A percentile compares a stretch with the other conserved stretches of the same genome.
Conservation (phyloP, 495 filamentous ascomycete genomes). For the Aspergillus bertholletiae region DNA sequence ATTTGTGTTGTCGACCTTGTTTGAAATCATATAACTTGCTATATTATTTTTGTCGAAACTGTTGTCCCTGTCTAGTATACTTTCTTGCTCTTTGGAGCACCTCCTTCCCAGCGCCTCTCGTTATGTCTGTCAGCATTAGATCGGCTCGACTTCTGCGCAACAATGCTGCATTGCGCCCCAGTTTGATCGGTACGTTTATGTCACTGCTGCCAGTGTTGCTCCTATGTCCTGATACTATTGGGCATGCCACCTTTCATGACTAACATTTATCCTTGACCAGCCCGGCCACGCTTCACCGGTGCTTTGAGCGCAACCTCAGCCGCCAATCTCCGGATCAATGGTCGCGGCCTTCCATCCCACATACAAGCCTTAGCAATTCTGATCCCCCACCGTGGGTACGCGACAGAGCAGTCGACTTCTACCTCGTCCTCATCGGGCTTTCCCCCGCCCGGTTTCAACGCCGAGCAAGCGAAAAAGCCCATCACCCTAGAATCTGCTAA, state of each 20-base stretch:
- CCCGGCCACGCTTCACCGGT: slow-evolving; percentile 32
- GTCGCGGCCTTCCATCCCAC: slow-evolving; percentile 55
- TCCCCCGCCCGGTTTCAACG: slow-evolving; percentile 92
- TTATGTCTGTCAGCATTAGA: slow-evolving; percentile 44
- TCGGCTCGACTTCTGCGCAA: slow-evolving; percentile 41
- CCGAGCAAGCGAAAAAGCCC: slow-evolving; percentile 86
- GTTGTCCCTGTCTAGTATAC: slow-evolving; percentile 20
- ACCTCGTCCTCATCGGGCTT: slow-evolving; percentile 50
- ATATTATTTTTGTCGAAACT: slow-evolving; percentile 6
- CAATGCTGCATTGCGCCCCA: slow-evolving; percentile 32
- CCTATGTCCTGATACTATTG: background rate
- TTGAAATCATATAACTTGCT: background rate
- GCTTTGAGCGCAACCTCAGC: slow-evolving; percentile 37
- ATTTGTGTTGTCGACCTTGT: slow-evolving; percentile 6
- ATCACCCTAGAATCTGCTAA: slow-evolving; percentile 46
- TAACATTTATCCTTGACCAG: slow-evolving; percentile 19
- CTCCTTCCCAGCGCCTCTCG: slow-evolving; percentile 27
- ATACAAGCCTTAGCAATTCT: slow-evolving; percentile 62
- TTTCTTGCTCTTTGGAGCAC: slow-evolving; percentile 29
- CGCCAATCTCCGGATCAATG: slow-evolving; percentile 54
- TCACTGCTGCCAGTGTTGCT: background rate
- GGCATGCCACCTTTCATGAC: background rate
- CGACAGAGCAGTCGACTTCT: slow-evolving; percentile 68
- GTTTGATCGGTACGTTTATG: slow-evolving; percentile 27
- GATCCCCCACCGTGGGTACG: slow-evolving; percentile 59